phyloP scores from a whole-genome alignment of 1,284 basidiomycete genomes.

The Microbotryomycetes sp. region DNA sequence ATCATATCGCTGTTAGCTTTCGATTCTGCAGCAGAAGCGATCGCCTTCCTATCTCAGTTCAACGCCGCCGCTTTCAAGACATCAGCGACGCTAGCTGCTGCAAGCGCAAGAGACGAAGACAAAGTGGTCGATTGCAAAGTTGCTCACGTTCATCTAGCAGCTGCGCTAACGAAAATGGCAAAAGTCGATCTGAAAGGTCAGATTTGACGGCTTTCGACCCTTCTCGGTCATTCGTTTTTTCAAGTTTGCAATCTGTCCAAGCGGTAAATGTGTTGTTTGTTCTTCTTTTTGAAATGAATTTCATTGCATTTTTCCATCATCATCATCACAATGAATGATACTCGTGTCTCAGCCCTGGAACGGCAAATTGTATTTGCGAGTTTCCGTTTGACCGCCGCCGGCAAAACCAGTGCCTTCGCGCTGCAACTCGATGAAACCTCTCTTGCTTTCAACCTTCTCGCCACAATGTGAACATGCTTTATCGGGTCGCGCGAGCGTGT shows the following conservation, averaged over 20 bases:
- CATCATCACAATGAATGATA: too few species aligned
- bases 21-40: conserved; percentile 58
- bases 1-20: conserved; percentile 78
- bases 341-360: conserved; percentile 35
- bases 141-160: conserved; percentile 44
- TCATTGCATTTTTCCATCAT: too few species aligned
- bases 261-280: not conserved
- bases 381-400: conserved; percentile 32
- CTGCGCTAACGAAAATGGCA: conserved; percentile 46
- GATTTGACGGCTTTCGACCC: conserved; percentile 34
- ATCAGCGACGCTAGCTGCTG: conserved; percentile 3
- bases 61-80: conserved; percentile 59
- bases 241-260: not conserved
- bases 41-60: conserved; percentile 66
- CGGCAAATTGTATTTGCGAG: conserved; percentile 30
- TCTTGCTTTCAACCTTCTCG: conserved; percentile 24
- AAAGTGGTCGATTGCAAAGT: conserved; percentile 48
- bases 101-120: conserved; percentile 28
- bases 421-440: conserved; percentile 29
- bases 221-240: not conserved
- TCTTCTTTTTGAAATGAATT: not conserved
- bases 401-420: conserved; percentile 37
- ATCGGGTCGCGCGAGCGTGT: conserved; percentile 33
- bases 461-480: conserved; percentile 34
- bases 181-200: conserved; percentile 53